These are phyloP conservation scores for Ramaria sp. DNA, from an alignment of 768 basidiomycete species.

Conservation along the genomic window DNA sequence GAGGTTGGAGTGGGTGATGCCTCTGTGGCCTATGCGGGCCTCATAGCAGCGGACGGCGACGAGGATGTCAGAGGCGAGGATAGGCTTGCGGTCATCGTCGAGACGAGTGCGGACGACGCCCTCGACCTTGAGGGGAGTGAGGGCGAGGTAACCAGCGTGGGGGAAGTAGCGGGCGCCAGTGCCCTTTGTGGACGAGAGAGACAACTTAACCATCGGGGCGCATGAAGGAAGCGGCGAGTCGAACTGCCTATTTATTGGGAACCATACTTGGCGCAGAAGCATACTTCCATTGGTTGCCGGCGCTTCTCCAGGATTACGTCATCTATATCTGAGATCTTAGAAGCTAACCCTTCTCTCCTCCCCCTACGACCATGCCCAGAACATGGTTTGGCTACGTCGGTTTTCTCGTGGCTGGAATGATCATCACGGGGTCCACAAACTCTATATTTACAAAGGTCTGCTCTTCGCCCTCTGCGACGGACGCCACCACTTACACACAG, in stretches of 20 bases:
- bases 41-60: slow-evolving; percentile 82
- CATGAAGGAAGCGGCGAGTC: slow-evolving; percentile 9
- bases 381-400: slow-evolving; percentile 48
- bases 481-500: background rate
- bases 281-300: background rate
- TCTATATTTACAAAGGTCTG: slow-evolving; percentile 16
- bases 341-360: background rate
- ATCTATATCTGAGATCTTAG: background rate
- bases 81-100: slow-evolving; percentile 58
- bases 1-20: slow-evolving; percentile 46
- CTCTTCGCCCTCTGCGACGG: background rate
- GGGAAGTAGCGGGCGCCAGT: slow-evolving; percentile 70
- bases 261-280: background rate
- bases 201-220: slow-evolving; percentile 53
- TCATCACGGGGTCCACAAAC: slow-evolving; percentile 49
- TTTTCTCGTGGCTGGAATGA: slow-evolving; percentile 84
- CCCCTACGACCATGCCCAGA: slow-evolving; percentile 42
- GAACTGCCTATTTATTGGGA: slow-evolving; percentile 1
- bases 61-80: slow-evolving; percentile 55
- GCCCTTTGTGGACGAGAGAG: slow-evolving; percentile 58
- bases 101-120: slow-evolving; percentile 67
- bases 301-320: background rate
- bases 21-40: slow-evolving; percentile 53
- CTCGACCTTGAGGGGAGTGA: slow-evolving; percentile 70
- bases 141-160: slow-evolving; percentile 64